These are phyloP conservation scores for Heritiera littoralis DNA, from an alignment of 345 rosid genomes.

Conservation along the genomic window DNA sequence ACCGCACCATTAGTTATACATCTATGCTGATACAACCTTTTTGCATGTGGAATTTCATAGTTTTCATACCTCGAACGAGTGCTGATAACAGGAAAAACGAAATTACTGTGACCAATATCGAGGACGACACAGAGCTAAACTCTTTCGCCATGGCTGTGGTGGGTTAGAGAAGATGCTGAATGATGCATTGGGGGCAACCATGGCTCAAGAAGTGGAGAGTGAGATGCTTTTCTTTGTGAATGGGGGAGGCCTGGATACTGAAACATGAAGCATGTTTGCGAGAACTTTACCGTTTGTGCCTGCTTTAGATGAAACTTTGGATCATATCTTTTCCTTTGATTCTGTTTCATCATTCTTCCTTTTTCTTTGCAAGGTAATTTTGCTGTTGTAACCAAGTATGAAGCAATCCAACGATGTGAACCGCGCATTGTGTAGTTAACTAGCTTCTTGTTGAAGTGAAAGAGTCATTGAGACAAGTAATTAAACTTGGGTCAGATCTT, in stretches of 20 bases:
- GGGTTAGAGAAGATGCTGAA: slow-evolving; percentile 14
- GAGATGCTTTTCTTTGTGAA: slow-evolving; percentile 66
- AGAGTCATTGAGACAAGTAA: too few species aligned
- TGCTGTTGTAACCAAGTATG: background rate
- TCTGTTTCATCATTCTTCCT: background rate
- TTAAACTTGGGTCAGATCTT: background rate
- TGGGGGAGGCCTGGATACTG: slow-evolving; percentile 8
- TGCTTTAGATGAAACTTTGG: slow-evolving; percentile 25
- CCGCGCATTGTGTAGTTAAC: too few species aligned
- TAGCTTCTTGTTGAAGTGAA: background rate
- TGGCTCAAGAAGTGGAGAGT: slow-evolving; percentile 27
- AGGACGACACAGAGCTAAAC: slow-evolving; percentile 21
- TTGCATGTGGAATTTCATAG: background rate
- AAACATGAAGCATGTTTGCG: background rate
- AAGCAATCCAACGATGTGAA: background rate
- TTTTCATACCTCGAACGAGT: slow-evolving; percentile 29
- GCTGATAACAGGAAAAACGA: slow-evolving; percentile 30
- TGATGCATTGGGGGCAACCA: slow-evolving; percentile 8
- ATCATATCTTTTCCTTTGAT: slow-evolving; percentile 25
- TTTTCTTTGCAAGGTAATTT: background rate
- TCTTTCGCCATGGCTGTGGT: slow-evolving; percentile 12
- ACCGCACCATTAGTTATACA: background rate
- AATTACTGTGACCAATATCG: slow-evolving; percentile 15
- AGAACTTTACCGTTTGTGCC: background rate
- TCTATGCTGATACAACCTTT: background rate